Percentiles rank a stretch among this genome's conserved stretches.
phyloP scores from a whole-genome alignment of 1,284 basidiomycete species.

The Amylostereum chailletii region DNA sequence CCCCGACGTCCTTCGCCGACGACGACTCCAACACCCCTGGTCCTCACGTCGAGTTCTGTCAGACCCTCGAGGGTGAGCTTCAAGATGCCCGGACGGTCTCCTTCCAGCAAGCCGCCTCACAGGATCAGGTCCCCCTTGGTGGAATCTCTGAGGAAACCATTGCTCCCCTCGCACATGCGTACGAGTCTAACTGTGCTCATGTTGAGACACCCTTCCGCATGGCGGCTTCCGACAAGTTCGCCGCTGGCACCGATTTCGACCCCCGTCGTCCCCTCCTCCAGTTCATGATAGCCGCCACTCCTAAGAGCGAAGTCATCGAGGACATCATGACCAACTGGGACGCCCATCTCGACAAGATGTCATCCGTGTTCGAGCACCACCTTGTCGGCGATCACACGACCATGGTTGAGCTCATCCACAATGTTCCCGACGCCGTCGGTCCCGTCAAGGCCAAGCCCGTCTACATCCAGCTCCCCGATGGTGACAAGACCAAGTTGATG shows the following conservation, averaged over 20 bases:
- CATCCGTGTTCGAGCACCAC: conserved; percentile 34
- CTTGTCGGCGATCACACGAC: conserved; percentile 38
- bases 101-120: conserved; percentile 14
- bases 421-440: conserved; percentile 63
- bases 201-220: conserved; percentile 26
- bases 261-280: conserved; percentile 53
- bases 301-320: conserved; percentile 36
- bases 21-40: conserved; percentile 30
- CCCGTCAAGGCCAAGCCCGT: conserved; percentile 67
- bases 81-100: conserved; percentile 15
- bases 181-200: conserved; percentile 48
- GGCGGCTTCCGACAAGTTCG: conserved; percentile 14
- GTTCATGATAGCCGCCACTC: conserved; percentile 73
- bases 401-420: conserved; percentile 34
- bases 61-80: conserved; percentile 34
- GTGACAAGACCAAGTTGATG: conserved; percentile 43
- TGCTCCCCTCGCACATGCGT: conserved; percentile 34
- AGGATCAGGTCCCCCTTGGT: conserved; percentile 31
- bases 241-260: conserved; percentile 27
- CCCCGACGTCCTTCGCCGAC: conserved; percentile 25
- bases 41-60: conserved; percentile 52
- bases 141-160: conserved; percentile 11
- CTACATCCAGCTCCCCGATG: conserved; percentile 65
- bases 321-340: conserved; percentile 47
- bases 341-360: conserved; percentile 41